phyloP scores from a whole-genome alignment of 768 basidiomycete genomes.

The Amanita rubescens region DNA sequence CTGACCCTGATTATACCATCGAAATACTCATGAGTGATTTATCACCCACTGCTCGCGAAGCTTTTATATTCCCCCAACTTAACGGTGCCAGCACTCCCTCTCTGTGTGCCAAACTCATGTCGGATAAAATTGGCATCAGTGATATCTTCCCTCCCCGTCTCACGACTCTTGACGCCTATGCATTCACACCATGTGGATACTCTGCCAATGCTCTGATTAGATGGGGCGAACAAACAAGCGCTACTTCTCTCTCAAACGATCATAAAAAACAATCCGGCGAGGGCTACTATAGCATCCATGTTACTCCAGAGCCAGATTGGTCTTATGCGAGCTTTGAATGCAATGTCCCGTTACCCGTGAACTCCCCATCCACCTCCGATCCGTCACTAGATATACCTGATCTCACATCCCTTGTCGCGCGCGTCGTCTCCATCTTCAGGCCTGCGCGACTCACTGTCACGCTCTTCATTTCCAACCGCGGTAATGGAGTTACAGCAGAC shows the following conservation, averaged over 20 bases:
- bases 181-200: constrained; percentile 94
- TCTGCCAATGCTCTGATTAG: constrained; percentile 85
- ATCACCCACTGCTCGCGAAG: constrained; percentile 60
- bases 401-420: constrained; percentile 72
- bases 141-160: constrained; percentile 72
- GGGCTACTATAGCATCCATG: constrained; percentile 97
- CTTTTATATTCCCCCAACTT: constrained; percentile 57
- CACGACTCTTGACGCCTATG: constrained; percentile 86
- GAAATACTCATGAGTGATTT: constrained; percentile 98
- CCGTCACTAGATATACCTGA: constrained; percentile 46
- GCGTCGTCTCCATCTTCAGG: constrained; percentile 90
- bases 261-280: constrained; percentile 40
- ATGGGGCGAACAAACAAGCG: constrained; percentile 38
- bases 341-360: constrained; percentile 66
- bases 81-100: constrained; percentile 33
- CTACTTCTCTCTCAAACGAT: constrained; percentile 12
- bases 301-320: constrained; percentile 97
- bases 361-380: constrained; percentile 19
- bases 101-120: constrained; percentile 52
- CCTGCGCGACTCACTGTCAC: constrained; percentile 83
- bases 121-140: constrained; percentile 68
- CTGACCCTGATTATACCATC: constrained; percentile 77
- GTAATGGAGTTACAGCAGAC: constrained; percentile 38
- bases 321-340: constrained; percentile 99
- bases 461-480: constrained; percentile 76